Conservation (phyloP, 1,139 yeast genomes). For the Diutina neorugosa region DNA sequence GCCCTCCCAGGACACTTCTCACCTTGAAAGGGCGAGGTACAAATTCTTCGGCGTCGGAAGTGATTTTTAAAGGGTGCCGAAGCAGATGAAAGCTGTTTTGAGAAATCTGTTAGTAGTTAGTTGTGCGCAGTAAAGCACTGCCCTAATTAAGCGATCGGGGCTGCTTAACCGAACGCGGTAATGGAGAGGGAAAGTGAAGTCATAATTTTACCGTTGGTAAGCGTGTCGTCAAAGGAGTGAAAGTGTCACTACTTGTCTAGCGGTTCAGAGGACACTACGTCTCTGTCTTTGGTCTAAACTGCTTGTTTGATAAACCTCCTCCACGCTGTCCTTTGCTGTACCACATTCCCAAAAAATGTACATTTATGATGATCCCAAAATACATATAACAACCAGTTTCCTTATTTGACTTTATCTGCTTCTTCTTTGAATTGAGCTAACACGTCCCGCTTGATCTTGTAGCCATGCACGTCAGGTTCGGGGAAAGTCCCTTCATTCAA, state of each 20-base stretch:
- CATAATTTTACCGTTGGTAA: no score
- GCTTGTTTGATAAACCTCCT: no score
- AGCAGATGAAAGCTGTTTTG: neutral
- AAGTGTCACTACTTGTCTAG: no score
- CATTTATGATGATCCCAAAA: no score
- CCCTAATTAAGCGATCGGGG: neutral
- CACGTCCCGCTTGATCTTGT: constrained; percentile 56
- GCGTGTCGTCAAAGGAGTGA: no score
- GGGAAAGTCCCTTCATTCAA: constrained; percentile 52
- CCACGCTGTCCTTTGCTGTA: no score
- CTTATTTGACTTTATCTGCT: neutral
- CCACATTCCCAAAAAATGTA: no score
- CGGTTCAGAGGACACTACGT: no score
- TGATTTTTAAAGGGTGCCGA: neutral
- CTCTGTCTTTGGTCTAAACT: no score
- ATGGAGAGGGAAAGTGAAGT: no score
- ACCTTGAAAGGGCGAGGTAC: constrained; percentile 4
- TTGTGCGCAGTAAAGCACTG: neutral
- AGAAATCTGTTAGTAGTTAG: neutral
- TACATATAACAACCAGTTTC: no score
- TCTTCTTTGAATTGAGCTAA: constrained; percentile 31
- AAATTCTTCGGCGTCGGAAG: neutral
- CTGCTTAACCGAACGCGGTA: neutral
- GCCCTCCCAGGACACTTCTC: neutral
- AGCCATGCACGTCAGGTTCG: constrained; percentile 47